phyloP scores from a whole-genome alignment of 371 early-diverging fungal genomes.

The Mucor ambiguus region DNA sequence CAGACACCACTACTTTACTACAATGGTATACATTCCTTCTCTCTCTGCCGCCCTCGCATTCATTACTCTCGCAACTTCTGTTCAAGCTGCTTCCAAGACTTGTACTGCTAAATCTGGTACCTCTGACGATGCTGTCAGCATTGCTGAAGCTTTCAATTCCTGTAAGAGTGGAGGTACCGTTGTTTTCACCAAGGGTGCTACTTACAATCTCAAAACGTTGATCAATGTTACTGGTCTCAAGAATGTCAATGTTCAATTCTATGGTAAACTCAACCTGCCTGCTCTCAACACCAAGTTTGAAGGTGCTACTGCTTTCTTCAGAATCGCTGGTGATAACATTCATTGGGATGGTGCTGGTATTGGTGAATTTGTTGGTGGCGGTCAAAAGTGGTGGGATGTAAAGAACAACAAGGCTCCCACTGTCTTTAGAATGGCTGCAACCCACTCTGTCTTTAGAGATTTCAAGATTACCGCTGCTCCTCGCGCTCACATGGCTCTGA shows the following conservation, averaged over 20 bases:
- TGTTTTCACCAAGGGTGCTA: constrained; percentile 29
- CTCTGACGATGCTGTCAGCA: constrained; percentile 29
- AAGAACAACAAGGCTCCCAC: constrained; percentile 38
- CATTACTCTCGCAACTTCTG: not conserved
- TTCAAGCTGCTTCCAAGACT: not conserved
- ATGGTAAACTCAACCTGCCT: constrained; percentile 32
- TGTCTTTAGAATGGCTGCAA: constrained; percentile 32
- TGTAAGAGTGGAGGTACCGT: constrained; percentile 41
- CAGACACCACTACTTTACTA: not conserved
- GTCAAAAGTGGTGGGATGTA: constrained; percentile 43
- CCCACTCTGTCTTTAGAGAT: constrained; percentile 37
- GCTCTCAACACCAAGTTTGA: constrained; percentile 26
- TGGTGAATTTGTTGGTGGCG: constrained; percentile 33
- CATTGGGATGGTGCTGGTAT: constrained; percentile 28
- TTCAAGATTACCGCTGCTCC: constrained; percentile 37
- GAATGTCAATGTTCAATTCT: constrained; percentile 34
- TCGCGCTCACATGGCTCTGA: constrained; percentile 37
- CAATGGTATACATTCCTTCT: constrained; percentile 6
- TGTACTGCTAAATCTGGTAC: not conserved
- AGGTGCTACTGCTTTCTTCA: constrained; percentile 31
- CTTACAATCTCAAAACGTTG: constrained; percentile 29
- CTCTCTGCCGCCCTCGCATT: not conserved
- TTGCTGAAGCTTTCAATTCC: constrained; percentile 28
- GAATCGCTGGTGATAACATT: constrained; percentile 30
- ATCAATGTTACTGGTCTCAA: constrained; percentile 22